These are phyloP conservation scores for Globisporangium okanoganense DNA, from an alignment of 352 stramenopile genomes.

Conservation along the genomic window DNA sequence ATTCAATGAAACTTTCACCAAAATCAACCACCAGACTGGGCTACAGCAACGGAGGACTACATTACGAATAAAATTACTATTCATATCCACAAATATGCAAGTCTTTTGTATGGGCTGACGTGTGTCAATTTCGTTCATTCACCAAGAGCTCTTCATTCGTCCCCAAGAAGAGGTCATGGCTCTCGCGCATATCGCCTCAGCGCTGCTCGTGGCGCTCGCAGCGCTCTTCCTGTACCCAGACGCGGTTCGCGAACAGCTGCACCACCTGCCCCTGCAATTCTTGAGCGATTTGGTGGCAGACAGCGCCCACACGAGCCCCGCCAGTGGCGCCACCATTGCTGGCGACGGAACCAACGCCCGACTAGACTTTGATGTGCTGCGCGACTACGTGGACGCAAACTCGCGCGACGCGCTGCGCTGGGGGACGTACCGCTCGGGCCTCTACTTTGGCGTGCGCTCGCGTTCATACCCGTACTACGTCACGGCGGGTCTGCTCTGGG, in stretches of 20 bases:
- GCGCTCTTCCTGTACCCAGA: conserved; percentile 8
- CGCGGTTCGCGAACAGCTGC: not conserved
- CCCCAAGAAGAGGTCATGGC: not conserved
- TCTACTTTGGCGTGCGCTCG: conserved; percentile 81
- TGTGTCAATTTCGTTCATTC: not conserved
- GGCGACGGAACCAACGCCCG: not conserved
- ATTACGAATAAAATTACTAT: no score
- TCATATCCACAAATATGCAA: no score
- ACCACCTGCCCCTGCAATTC: not conserved
- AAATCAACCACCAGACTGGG: no score
- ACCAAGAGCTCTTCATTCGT: not conserved
- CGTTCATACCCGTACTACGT: conserved; percentile 59
- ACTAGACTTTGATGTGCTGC: conserved; percentile 33
- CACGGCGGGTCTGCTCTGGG: conserved; percentile 72
- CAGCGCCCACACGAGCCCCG: not conserved
- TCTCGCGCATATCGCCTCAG: not conserved
- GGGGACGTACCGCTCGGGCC: conserved; percentile 70
- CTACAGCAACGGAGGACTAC: no score
- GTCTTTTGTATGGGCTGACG: not conserved
- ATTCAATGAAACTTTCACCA: no score
- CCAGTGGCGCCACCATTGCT: not conserved
- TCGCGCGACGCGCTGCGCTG: conserved; percentile 42
- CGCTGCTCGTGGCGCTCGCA: conserved; percentile 10
- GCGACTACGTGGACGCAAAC: conserved; percentile 30
- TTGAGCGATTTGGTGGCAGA: not conserved